These are phyloP conservation scores for Cordyceps sp. DNA, from an alignment of 2,329 filamentous ascomycete genomes.

Conservation along the genomic window DNA sequence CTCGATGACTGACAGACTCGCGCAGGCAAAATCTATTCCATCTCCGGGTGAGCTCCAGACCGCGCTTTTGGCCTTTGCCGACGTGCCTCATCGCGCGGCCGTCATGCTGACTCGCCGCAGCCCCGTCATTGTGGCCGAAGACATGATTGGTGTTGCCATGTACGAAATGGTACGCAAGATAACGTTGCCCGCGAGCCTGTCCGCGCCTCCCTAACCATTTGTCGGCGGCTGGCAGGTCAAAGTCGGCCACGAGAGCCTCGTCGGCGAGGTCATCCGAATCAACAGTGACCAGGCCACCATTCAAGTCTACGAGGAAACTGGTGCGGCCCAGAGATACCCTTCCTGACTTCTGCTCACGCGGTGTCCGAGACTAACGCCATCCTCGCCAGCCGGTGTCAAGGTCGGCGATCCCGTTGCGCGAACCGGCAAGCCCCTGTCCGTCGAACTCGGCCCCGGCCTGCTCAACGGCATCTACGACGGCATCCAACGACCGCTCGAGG, in stretches of 20 bases:
- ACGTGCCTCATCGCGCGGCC: no score
- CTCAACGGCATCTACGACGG: slow-evolving; percentile 99
- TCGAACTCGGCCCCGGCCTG: slow-evolving; percentile 90
- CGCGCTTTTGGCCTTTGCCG: background rate
- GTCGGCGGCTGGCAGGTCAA: slow-evolving; percentile 48
- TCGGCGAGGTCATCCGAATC: slow-evolving; percentile 97
- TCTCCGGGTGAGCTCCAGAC: slow-evolving; percentile 36
- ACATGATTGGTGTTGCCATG: slow-evolving; percentile 99
- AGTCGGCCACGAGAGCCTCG: slow-evolving; percentile 81
- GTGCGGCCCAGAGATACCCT: slow-evolving; percentile 37
- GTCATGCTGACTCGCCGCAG: slow-evolving; percentile 24
- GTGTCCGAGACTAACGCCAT: background rate
- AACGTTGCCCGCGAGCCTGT: background rate
- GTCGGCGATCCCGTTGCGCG: slow-evolving; percentile 85
- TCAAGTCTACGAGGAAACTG: slow-evolving; percentile 98
- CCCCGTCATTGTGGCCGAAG: slow-evolving; percentile 90
- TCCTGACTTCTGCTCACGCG: background rate
- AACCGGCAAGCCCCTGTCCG: slow-evolving; percentile 90
- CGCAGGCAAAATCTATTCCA: slow-evolving; percentile 43
- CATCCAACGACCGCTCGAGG: slow-evolving; percentile 86
- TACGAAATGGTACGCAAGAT: slow-evolving; percentile 69
- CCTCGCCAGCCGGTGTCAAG: slow-evolving; percentile 64
- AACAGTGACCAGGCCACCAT: slow-evolving; percentile 91
- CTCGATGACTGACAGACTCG: slow-evolving; percentile 7
- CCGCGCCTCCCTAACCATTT: background rate